These are phyloP conservation scores for Cornus florida DNA, from an alignment of 148 eudicot species.

Conservation along the genomic window DNA sequence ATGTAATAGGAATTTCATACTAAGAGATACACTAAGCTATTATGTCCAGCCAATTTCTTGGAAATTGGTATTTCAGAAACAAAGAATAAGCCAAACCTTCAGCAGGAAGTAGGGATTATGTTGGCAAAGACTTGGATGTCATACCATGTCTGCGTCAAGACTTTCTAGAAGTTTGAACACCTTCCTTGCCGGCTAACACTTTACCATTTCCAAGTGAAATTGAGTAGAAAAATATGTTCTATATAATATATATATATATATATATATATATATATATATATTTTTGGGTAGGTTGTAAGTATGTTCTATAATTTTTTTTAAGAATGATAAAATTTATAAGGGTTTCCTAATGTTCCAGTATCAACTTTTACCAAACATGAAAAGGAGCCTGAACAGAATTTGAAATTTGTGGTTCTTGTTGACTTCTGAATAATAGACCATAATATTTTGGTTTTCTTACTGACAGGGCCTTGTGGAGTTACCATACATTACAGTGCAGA, in stretches of 20 bases:
- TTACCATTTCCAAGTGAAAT: not conserved
- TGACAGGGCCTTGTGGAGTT: slow-evolving; percentile 79
- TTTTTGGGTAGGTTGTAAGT: not conserved
- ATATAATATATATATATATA: too few species aligned
- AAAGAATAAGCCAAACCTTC: not conserved
- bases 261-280: too few species aligned
- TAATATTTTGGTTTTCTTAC: not conserved
- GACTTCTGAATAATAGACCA: not conserved
- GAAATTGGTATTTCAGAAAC: not conserved
- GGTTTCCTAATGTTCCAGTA: not conserved
- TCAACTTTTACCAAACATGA: not conserved
- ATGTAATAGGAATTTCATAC: not conserved
- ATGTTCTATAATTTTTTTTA: not conserved
- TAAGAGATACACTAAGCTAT: not conserved
- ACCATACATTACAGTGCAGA: slow-evolving; percentile 68
- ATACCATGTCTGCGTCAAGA: not conserved
- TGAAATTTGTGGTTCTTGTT: not conserved
- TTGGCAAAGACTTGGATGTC: not conserved
- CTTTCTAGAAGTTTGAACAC: not conserved
- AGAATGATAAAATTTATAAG: not conserved
- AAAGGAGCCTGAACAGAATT: not conserved
- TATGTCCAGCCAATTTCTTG: not conserved
- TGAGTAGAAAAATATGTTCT: not conserved
- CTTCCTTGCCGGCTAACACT: not conserved
- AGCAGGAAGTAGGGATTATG: not conserved